Conservation (phyloP, 805 yeast species). For the Maudiozyma saulgeensis region DNA sequence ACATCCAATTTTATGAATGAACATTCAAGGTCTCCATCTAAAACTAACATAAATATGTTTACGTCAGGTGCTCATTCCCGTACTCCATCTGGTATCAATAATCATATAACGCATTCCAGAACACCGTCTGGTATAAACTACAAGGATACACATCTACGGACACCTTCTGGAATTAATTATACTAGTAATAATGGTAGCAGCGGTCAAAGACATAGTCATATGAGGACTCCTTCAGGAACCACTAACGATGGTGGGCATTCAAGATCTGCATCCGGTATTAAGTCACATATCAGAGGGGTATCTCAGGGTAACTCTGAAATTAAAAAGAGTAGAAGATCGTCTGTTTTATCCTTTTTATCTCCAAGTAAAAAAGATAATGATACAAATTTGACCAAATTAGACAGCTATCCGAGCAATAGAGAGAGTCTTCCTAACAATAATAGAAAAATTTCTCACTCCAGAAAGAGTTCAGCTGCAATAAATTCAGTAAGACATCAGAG, state of each 20-base stretch:
- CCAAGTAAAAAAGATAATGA: slow-evolving; percentile 16
- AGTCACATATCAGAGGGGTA: slow-evolving; percentile 3
- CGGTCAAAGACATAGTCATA: not conserved
- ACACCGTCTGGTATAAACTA: slow-evolving; percentile 1
- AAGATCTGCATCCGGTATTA: not conserved
- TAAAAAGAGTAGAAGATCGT: slow-evolving; percentile 46
- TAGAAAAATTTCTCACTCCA: slow-evolving; percentile 3
- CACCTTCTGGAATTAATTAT: not conserved
- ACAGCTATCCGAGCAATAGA: not conserved
- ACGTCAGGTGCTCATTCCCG: not conserved
- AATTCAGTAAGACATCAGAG: slow-evolving; percentile 2
- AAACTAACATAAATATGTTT: not conserved
- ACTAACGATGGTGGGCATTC: not conserved
- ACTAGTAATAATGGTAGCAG: not conserved
- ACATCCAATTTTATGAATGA: not conserved
- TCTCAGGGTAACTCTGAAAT: slow-evolving; percentile 16
- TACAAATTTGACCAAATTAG: slow-evolving; percentile 2
- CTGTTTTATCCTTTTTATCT: slow-evolving; percentile 44
- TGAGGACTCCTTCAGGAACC: not conserved
- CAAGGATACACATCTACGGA: not conserved
- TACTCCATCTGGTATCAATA: not conserved
- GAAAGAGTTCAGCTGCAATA: slow-evolving; percentile 5
- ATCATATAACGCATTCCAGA: slow-evolving; percentile 1
- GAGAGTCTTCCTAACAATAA: not conserved
- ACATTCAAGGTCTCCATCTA: slow-evolving; percentile 20